phyloP scores from a whole-genome alignment of 2,329 filamentous ascomycete species.

The Aspergillus tanneri region DNA sequence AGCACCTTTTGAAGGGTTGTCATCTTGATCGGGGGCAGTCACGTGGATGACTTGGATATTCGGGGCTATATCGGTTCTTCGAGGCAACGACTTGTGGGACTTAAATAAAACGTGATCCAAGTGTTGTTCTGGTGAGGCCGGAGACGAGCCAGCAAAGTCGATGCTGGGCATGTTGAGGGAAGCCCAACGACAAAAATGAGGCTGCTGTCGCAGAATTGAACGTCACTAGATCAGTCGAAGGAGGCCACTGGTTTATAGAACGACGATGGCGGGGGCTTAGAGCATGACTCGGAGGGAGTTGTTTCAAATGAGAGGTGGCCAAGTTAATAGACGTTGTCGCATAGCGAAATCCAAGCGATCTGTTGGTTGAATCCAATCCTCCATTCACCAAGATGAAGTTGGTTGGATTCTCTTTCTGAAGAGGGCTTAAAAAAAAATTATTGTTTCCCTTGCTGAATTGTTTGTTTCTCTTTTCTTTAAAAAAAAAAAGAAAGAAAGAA shows the following conservation, averaged over 20 bases:
- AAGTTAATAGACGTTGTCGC: conserved; percentile 15
- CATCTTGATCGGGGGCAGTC: conserved; percentile 26
- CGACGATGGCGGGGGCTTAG: conserved; percentile 10
- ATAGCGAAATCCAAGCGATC: conserved; percentile 11
- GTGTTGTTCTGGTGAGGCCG: conserved; percentile 25
- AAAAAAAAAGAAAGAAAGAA: not conserved
- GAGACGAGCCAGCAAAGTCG: conserved; percentile 28
- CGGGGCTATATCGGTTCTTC: conserved; percentile 31
- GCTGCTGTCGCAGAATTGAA: conserved; percentile 7
- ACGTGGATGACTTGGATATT: conserved; percentile 25
- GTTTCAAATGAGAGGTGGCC: conserved; percentile 21
- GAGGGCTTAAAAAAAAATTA: too few species aligned
- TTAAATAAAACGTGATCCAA: conserved; percentile 35
- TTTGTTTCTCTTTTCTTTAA: not conserved
- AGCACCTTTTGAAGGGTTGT: conserved; percentile 22
- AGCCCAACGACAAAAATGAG: conserved; percentile 14
- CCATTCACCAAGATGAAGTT: not conserved
- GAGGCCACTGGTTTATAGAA: not conserved
- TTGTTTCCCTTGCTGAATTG: not conserved
- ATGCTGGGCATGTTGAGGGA: conserved; percentile 33
- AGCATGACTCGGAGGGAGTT: conserved; percentile 21
- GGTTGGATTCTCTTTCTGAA: too few species aligned
- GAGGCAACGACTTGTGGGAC: conserved; percentile 44
- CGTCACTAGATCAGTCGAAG: not conserved
- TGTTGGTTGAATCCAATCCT: not conserved